phyloP scores from a whole-genome alignment of 2,329 filamentous ascomycete species.

The Sporothrix brunneoviolacea region DNA sequence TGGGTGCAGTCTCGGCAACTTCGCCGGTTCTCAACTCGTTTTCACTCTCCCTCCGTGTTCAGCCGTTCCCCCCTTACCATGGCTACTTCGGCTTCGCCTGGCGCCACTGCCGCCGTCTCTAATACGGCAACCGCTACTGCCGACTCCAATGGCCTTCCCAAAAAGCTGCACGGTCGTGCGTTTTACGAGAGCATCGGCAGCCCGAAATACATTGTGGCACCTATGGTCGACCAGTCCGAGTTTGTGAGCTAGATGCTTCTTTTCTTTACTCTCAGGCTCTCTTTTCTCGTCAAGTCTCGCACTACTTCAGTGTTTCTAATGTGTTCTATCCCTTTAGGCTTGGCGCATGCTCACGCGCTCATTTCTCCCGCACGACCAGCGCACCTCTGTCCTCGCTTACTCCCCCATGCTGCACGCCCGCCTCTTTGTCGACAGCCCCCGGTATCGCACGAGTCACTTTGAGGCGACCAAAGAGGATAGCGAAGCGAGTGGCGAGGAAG shows the following conservation, averaged over 20 bases:
- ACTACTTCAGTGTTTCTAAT: no score
- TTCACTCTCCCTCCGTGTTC: no score
- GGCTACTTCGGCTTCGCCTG: no score
- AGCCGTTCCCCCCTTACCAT: no score
- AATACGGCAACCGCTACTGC: constrained; percentile 6
- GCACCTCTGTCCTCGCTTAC: constrained; percentile 70
- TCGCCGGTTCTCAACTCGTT: no score
- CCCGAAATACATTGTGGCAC: constrained; percentile 83
- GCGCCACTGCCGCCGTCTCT: no score
- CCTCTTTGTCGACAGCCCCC: constrained; percentile 68
- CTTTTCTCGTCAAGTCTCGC: no score
- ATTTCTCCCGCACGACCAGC: constrained; percentile 65
- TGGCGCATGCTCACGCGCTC: constrained; percentile 96
- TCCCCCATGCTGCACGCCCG: constrained; percentile 95
- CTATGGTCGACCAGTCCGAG: constrained; percentile 98
- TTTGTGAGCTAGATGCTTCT: constrained; percentile 83
- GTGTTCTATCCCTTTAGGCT: constrained; percentile 48
- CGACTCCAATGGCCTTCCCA: constrained; percentile 16
- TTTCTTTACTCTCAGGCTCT: no score
- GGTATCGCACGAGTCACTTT: constrained; percentile 75
- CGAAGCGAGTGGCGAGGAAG: constrained; percentile 18
- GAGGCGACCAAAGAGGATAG: constrained; percentile 47
- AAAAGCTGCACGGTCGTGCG: constrained; percentile 72
- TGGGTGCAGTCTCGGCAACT: not conserved
- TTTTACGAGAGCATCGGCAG: constrained; percentile 95